Base-by-base conservation (phyloP, 2,329 filamentous ascomycete species). In the Raffaelea arxii region DNA sequence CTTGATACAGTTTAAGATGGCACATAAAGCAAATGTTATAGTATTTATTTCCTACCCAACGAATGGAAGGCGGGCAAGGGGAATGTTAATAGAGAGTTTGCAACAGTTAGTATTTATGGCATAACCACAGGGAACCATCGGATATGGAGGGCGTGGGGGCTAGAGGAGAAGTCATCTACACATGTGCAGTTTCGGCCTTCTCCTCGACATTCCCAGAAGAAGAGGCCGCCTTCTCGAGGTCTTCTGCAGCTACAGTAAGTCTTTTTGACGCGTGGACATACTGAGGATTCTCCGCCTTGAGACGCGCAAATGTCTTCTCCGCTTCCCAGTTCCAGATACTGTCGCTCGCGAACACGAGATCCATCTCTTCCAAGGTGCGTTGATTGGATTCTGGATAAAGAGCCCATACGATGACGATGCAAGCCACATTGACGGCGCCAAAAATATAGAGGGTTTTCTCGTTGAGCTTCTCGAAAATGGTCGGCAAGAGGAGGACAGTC, bases 371-470 rank as follows among this genome's bases (percentile, higher is more conserved):
- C 0, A 88, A 66, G 0, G 82, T 87, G 0, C 84, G 74, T 59
- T 85, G 80, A 56, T 82, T 86, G 3, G 78, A 84, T 58, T 88
- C 84, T 0, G 84, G 84, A 48, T 86, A 88, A 0, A 89, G 56
- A 0, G 80, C 80, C 79, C 81, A 89, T 0, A 86, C 78, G 63
- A 86, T 77, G 1, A 80, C 74, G 4, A 88, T 80, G 1, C 75
- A 72, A 25, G 84, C 60, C 9, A 79, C 62, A 56, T 86, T 88
- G 57, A 74, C 77, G 4, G 74, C 78, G 1, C 75, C 84, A 54
- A 88, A 89, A 43, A 89, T 80, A 58, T 86, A 84, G 1, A 87
- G 67, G 0, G 82, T 87, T 56, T 84, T 86, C 51, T 86, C 80
- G 21, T 75, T 72, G 44, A 88, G 77, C 6, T 70, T 66, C 47